phyloP scores from a whole-genome alignment of 345 rosid genomes.

The Erucastrum elatum region DNA sequence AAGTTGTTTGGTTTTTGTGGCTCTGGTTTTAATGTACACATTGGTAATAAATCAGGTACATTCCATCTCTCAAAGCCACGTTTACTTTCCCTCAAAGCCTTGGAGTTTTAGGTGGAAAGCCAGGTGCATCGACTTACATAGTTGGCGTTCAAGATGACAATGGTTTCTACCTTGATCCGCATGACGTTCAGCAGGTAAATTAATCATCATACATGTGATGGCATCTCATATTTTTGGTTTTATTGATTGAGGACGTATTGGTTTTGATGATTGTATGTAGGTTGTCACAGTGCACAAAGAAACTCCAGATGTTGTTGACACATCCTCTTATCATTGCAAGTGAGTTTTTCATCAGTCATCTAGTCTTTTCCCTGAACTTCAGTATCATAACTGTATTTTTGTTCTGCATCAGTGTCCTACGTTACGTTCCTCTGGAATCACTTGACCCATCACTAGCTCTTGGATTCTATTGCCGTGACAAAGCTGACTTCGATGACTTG shows the following conservation, averaged over 20 bases:
- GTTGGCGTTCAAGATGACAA: conserved; percentile 85
- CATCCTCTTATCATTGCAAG: conserved; percentile 86
- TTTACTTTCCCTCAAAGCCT: conserved; percentile 91
- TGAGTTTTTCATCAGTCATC: conserved; percentile 40
- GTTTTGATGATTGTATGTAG: conserved; percentile 30
- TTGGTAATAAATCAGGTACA: conserved; percentile 42
- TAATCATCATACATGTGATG: not conserved
- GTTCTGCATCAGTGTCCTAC: conserved; percentile 48
- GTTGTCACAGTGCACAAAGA: conserved; percentile 56
- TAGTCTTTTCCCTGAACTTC: not conserved
- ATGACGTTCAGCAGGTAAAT: conserved; percentile 65
- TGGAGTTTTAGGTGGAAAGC: conserved; percentile 93
- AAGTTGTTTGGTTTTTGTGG: no score
- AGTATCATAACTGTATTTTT: no score
- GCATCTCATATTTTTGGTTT: not conserved
- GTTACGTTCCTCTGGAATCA: conserved; percentile 65
- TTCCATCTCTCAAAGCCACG: conserved; percentile 72
- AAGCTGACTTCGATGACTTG: conserved; percentile 82
- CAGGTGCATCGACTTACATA: conserved; percentile 87
- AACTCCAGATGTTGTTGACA: conserved; percentile 64
- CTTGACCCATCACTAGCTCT: conserved; percentile 91
- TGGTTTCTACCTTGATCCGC: conserved; percentile 91
- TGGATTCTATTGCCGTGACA: conserved; percentile 86
- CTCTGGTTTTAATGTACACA: no score
- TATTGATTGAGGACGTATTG: not conserved